Base-by-base conservation (phyloP, 177 flowering plant species). In the Vitis hybrid region DNA sequence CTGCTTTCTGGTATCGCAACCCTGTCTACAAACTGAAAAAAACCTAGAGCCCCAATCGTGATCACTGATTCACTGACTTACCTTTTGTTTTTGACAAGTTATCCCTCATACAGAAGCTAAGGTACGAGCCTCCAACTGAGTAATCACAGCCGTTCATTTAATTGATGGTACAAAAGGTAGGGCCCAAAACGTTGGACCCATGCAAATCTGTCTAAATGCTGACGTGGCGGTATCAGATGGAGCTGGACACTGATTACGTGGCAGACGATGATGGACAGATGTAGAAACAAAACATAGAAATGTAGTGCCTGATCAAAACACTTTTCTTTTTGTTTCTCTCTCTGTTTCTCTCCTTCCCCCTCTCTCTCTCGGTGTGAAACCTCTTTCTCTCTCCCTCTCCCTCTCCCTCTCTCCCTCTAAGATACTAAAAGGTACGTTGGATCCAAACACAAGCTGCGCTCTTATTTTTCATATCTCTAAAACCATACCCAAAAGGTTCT, bases 351-450 rank as follows among this genome's bases (percentile, higher is more conserved):
- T 11, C 73, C 53, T 58, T 19, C 71, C 28, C 6, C 1, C 59
- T 57, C 38, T 53, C 76, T 69, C 62, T 65, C 20, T 20, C 14
- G 3, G 49, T 3, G 18, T 28, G 28, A 57, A 18, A 56, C 44
- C 5, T 12, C 68, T 52, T 53, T 58, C 31, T 53, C 67, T 28
- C 64, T 22, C 49, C 1, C 59, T 57, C 78, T 33, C 38, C 47
- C 64, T 65, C 72, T 73, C 76, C 33, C 64, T 51, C 31, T 60
- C 67, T 28, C 64, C 38, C 49, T 22, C 55, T 65, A 70, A 77
- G 77, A 63, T 59, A 28, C 82, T 62, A 67, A 76, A 73, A 80
- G 79, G 81, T 77, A 65, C 76, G 75, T 60, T 67, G 57, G 81
- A 78, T 80, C 82, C 64, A 55, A 75, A 64, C 64, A 60, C n/a